Evolutionary conservation across 371 early-diverging fungal genomes (phyloP), one percentile per base, ranked within the genome.

Genomic region (Mucor sp.): DNA sequence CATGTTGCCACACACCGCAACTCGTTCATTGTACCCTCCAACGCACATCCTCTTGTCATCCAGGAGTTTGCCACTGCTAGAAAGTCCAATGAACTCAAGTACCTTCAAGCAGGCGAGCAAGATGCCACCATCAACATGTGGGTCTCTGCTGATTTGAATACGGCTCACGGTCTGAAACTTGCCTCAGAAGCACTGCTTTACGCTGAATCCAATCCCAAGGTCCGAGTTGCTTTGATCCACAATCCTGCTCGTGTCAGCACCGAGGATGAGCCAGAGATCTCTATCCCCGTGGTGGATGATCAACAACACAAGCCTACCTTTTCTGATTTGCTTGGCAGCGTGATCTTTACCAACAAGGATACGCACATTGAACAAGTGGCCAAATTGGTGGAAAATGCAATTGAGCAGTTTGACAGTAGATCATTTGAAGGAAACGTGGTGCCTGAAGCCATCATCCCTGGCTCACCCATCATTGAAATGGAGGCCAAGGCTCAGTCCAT

Each of bases 1-100:
- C 73, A 78, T 50, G 91, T 91, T 0, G 67, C 79, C 25, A 27
- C 69, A 6, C 74, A 86, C 11, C 90, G 94, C 28, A 94, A 91
- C 69, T 74, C 89, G 0, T 82, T 85, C 43, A 81, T 96, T 41
- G 85, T 84, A 62, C 78, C 74, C 15, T 83, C 86, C 0, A 90
- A 89, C 21, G 74, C 77, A 11, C 69, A 82, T 1, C 90, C 90
- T 12, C 65, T 91, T 60, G 81, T 79, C 8, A 69, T 82, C 21
- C 44, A 71, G 15, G 43, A 66, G 8, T 59, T 78, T 27, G 39
- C 69, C 19, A 65, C 68, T 25, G 57, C 53, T 9, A 11, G 35
- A 25, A 37, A 37, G 8, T 25, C 43, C 7, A 19, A 39, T 8
- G 27, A 64, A 32, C 48, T 71, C n/a, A 48, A 48, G 23, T 79